phyloP scores from a whole-genome alignment of 2,329 filamentous ascomycete genomes.

The Pseudocercospora musae region DNA sequence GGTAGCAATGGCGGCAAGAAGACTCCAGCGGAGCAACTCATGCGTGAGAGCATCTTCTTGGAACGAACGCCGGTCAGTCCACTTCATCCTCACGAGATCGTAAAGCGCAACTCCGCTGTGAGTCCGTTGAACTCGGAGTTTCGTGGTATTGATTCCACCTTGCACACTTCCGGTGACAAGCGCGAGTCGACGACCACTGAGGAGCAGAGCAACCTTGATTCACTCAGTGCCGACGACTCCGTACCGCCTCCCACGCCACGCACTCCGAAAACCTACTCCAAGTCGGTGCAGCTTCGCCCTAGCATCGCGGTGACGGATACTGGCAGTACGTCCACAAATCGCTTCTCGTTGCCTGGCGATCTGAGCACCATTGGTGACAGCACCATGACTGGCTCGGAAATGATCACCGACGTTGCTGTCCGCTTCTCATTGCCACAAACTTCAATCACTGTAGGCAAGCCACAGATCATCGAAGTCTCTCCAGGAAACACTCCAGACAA shows the following conservation, averaged over 20 bases:
- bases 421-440: slow-evolving; percentile 37
- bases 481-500: slow-evolving; percentile 31
- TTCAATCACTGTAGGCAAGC: slow-evolving; percentile 36
- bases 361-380: slow-evolving; percentile 33
- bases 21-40: slow-evolving; percentile 9
- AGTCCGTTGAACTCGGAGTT: slow-evolving; percentile 33
- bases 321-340: slow-evolving; percentile 26
- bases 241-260: slow-evolving; percentile 30
- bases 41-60: slow-evolving; percentile 8
- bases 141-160: slow-evolving; percentile 30
- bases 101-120: slow-evolving; percentile 33
- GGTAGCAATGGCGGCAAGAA: slow-evolving; percentile 9
- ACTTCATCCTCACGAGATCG: slow-evolving; percentile 28
- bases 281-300: slow-evolving; percentile 32
- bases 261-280: slow-evolving; percentile 33
- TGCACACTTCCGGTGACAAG: slow-evolving; percentile 18
- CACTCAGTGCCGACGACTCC: slow-evolving; percentile 18
- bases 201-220: slow-evolving; percentile 6
- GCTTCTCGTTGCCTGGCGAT: slow-evolving; percentile 33
- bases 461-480: slow-evolving; percentile 35
- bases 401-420: slow-evolving; percentile 38
- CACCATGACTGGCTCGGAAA: slow-evolving; percentile 32
- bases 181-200: slow-evolving; percentile 8
- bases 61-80: slow-evolving; percentile 32
- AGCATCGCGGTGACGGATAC: slow-evolving; percentile 23